Base-by-base conservation (phyloP, 345 rosid genomes). In the Hibiscus trionum region DNA sequence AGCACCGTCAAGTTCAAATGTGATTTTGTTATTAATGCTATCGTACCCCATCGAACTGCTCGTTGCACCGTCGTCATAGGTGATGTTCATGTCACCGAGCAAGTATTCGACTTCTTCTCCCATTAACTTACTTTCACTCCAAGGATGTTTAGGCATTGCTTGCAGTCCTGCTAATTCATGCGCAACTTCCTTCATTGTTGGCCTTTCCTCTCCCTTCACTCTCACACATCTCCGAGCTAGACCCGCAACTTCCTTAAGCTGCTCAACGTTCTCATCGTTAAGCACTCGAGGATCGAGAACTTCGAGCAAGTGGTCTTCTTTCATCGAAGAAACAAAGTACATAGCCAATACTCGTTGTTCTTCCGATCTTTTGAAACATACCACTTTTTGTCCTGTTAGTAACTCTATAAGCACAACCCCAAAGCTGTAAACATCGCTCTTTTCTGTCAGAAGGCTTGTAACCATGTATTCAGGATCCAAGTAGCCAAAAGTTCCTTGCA, bases 81-180 rank as follows among this genome's bases (percentile, higher is more conserved):
- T 62, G 27, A 0, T 62, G 67, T 44, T n/a, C 15, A 62, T 8
- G 24, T 35, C 26, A 35, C 66, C 47, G 9, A 62, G 47, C 46
- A 61, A 61, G 46, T 61, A 31, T 33, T 61, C 46, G 1, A 46
- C 4, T 35, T 61, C 66, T 33, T 62, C 66, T 35, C 26, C 66
- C 1, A 15, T 26, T 39, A 46, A 3, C 19, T 46, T 66, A 26
- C 70, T 46, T 66, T 26, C 31, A 66, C 19, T 29, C 70, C 56
- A 46, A 66, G 70, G 70, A 16, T 66, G 37, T 66, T n/a, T 46
- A 16, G 11, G 5, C 55, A 46, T 46, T 24, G 70, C 56, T 7
- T 66, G 70, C 21, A 66, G 3, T 46, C 70, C 70, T 66, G 56
- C 70, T 66, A 66, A 46, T 66, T 66, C 56, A 66, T 66, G 57